phyloP scores from a whole-genome alignment of 331 rosid species.

The Spiraea crenata region DNA sequence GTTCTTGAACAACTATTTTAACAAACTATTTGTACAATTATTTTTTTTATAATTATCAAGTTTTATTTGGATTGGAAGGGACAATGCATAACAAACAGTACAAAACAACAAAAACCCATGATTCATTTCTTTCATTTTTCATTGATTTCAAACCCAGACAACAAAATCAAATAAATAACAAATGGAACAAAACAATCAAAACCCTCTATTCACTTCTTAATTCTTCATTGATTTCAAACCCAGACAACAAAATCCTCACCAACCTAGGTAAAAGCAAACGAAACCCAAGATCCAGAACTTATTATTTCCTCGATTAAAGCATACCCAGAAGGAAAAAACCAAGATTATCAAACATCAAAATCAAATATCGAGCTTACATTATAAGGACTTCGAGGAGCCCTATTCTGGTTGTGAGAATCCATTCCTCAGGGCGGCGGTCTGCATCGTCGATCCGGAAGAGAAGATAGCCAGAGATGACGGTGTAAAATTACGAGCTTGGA shows the following conservation, averaged over 20 bases:
- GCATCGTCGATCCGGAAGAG: neutral
- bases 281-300: neutral
- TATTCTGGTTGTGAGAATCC: slow-evolving; percentile 79
- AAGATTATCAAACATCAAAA: neutral
- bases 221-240: neutral
- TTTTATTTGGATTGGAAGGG: too few relatives aligned
- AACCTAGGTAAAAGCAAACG: neutral
- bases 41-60: too few relatives aligned
- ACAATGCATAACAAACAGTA: neutral
- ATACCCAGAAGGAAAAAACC: neutral
- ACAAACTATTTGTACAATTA: too few relatives aligned
- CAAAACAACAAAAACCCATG: neutral
- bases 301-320: neutral
- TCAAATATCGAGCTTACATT: slow-evolving; percentile 34
- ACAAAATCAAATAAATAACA: neutral
- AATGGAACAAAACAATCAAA: neutral
- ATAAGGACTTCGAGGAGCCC: slow-evolving; percentile 69
- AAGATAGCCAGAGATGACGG: neutral
- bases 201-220: neutral
- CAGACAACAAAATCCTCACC: too few relatives aligned
- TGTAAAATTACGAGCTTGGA: neutral
- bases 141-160: neutral
- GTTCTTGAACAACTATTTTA: too few relatives aligned
- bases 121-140: slow-evolving; percentile 13
- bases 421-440: slow-evolving; percentile 21